Evolutionary conservation across 208 protist genomes (phyloP), one percentile per base, ranked within the genome.

Genomic region (Novymonas esmeraldas): DNA sequence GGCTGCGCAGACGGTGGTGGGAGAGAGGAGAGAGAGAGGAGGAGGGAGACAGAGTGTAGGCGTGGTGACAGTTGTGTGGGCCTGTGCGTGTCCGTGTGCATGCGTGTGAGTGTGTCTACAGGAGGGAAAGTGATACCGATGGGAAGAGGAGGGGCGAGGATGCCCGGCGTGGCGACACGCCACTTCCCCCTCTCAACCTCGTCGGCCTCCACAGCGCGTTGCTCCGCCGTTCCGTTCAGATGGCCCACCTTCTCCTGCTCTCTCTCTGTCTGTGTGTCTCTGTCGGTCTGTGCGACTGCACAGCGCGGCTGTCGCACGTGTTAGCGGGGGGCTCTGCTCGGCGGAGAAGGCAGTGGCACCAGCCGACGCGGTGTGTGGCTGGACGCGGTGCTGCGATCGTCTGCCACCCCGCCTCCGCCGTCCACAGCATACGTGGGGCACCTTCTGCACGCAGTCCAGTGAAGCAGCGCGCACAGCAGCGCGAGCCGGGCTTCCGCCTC

Each of bases 401-500:
- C 52, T 42, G 7, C 33, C 13, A 6, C 52, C 3, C 11, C 28
- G 52, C 18, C 24, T 34, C 10, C 52, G 10, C 29, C 22, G 6
- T n/a, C 52, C 22, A 44, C 31, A 22, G 18, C 29, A 9, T 39
- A n/a, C 6, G 20, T 5, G 3, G 52, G 7, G 11, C 10, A 26
- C 20, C 3, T n/a, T 18, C 3, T 41, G 0, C 11, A n/a, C 16
- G 28, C n/a, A 44, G 20, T 34, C 14, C 20, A 28, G 52, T 59
- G 52, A 28, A 59, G 52, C 52, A 59, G 18, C 16, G 20, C 16
- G 28, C 33, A 59, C 11, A 59, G 34, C 14, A 44, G 11, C 2
- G 52, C 20, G 52, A 63, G 42, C 10, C 57, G 57, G 10, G 6
- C 41, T 24, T 50, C 41, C 3, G 26, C n/a, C 31, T 63, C 57